A percentile compares a stretch with the other conserved stretches of the same genome.
Conservation (phyloP, 2,329 filamentous ascomycete genomes). For the Talaromyces sp. region DNA sequence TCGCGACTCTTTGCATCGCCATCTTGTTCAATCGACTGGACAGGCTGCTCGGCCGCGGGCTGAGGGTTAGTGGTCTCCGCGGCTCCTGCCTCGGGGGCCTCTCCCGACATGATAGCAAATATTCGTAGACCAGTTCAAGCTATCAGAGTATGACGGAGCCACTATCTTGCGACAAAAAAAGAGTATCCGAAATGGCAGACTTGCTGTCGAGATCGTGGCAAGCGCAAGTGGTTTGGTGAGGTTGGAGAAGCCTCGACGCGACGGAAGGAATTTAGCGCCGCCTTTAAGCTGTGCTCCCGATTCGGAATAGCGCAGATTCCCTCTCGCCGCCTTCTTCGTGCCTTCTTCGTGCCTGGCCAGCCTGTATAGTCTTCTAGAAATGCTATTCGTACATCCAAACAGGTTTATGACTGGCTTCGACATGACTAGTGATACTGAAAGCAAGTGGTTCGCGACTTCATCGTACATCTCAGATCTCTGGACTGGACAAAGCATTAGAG, state of each 20-base stretch:
- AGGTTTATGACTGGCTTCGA: neutral
- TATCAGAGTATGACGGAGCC: neutral
- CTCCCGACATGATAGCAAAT: slow-evolving; percentile 11
- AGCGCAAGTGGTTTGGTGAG: neutral
- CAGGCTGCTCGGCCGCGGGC: slow-evolving; percentile 33
- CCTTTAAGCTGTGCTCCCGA: slow-evolving; percentile 8
- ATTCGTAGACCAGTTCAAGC: neutral
- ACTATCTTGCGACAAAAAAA: neutral
- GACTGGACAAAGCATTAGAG: too few relatives aligned
- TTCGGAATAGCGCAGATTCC: slow-evolving; percentile 4
- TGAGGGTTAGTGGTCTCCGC: slow-evolving; percentile 24
- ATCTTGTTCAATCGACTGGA: slow-evolving; percentile 29
- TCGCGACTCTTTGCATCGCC: slow-evolving; percentile 9
- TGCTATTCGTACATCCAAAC: neutral
- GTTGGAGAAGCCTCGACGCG: slow-evolving; percentile 5
- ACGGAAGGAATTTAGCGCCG: slow-evolving; percentile 13
- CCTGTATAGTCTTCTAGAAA: neutral
- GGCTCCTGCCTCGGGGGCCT: slow-evolving; percentile 21
- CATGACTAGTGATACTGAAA: neutral
- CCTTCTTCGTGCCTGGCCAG: neutral
- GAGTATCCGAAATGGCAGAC: neutral
- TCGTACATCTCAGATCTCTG: too few relatives aligned
- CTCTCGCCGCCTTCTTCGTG: neutral
- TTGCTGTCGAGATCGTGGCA: neutral
- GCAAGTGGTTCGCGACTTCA: neutral